phyloP scores from a whole-genome alignment of 495 filamentous ascomycete genomes.

The Pseudoneurospora amorphoporcata region DNA sequence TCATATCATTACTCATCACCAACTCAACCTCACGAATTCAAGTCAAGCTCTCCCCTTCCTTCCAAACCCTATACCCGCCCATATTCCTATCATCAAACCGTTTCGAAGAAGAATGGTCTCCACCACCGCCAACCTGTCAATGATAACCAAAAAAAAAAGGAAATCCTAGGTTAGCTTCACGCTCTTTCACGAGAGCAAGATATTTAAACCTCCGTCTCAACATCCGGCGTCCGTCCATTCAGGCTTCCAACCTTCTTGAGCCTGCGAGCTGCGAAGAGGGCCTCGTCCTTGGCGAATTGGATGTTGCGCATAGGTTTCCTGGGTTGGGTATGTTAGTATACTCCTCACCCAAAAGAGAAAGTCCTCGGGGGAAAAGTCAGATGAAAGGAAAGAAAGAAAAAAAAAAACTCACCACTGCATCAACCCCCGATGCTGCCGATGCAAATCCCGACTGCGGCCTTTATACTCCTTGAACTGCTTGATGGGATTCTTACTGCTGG shows the following conservation, averaged over 20 bases:
- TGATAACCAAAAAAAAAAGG: background rate
- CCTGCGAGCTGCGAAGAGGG: constrained; percentile 48
- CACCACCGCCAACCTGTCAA: background rate
- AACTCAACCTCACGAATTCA: background rate
- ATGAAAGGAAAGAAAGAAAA: background rate
- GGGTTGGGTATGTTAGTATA: background rate
- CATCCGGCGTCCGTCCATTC: constrained; percentile 55
- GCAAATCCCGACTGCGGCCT: constrained; percentile 42
- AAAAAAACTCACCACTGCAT: constrained; percentile 56
- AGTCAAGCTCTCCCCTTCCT: background rate
- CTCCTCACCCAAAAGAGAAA: background rate
- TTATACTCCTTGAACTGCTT: constrained; percentile 44
- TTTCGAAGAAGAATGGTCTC: background rate
- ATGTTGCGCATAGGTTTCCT: constrained; percentile 53
- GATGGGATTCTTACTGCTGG: constrained; percentile 33
- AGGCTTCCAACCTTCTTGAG: constrained; percentile 45
- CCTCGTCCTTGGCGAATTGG: constrained; percentile 63
- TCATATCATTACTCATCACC: background rate
- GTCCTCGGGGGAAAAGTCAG: background rate
- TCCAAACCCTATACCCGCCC: background rate
- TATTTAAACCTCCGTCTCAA: constrained; percentile 51
- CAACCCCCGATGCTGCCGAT: constrained; percentile 58
- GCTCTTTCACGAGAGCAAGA: too few relatives aligned
- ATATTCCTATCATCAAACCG: background rate
- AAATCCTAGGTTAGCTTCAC: background rate